Percentiles rank a stretch among this genome's conserved stretches.
Conservation (phyloP, 371 early-diverging fungal genomes). For the Actinomortierella wolfii region DNA sequence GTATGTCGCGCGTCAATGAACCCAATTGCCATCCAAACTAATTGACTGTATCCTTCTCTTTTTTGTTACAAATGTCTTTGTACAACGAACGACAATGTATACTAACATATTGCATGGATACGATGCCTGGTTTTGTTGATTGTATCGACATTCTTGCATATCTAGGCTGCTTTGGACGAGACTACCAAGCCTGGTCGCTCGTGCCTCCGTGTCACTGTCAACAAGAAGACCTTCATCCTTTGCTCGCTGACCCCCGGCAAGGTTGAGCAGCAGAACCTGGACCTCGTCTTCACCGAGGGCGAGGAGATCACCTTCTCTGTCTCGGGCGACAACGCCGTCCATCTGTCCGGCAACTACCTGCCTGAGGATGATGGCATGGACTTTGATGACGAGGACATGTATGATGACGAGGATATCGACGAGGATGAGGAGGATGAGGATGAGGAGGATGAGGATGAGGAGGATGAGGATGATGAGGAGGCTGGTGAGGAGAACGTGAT, state of each 20-base stretch:
- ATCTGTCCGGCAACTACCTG: conserved; percentile 81
- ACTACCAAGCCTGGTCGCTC: conserved; percentile 62
- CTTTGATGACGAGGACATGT: conserved; percentile 47
- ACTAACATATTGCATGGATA: no score
- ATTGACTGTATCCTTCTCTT: not conserved
- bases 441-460: conserved; percentile 54
- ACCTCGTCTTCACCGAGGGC: conserved; percentile 77
- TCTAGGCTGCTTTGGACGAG: conserved; percentile 77
- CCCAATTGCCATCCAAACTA: not conserved
- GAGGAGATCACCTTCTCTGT: conserved; percentile 75
- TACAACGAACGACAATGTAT: no score
- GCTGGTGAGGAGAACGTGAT: conserved; percentile 50
- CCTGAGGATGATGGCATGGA: conserved; percentile 45
- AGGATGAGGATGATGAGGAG: conserved; percentile 54
- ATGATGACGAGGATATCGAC: conserved; percentile 44
- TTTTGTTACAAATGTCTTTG: not conserved
- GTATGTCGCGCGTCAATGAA: no score
- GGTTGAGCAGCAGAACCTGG: conserved; percentile 74
- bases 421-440: conserved; percentile 52
- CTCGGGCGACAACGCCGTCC: conserved; percentile 63
- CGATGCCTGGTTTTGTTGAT: no score
- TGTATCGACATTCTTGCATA: no score
- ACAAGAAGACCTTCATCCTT: conserved; percentile 73
- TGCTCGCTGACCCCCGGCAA: conserved; percentile 79
- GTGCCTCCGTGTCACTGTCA: conserved; percentile 67